Evolutionary conservation across 768 basidiomycete genomes (phyloP).

Genomic region (Phanerochaete carnosa): DNA sequence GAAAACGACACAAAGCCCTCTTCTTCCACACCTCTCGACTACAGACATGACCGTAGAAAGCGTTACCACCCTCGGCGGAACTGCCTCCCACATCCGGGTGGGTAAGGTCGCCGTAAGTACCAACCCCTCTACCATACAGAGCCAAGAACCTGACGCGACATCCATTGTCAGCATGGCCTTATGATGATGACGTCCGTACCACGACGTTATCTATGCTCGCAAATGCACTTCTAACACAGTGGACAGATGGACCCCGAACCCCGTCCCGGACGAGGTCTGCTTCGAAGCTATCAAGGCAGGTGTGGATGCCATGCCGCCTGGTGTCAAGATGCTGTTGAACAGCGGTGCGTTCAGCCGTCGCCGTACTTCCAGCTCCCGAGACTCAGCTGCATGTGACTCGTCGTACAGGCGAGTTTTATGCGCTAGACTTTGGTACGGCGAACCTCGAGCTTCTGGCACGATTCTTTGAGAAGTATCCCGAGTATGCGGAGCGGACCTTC

Average conservation of each 20-base stretch:
- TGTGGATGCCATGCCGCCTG: constrained; percentile 38
- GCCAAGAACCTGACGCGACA: neutral
- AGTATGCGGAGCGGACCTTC: constrained; percentile 42
- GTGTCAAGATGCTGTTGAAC: constrained; percentile 48
- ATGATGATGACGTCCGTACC: constrained; percentile 53
- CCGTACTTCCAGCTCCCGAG: constrained; percentile 41
- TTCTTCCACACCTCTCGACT: neutral
- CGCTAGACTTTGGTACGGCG: constrained; percentile 32
- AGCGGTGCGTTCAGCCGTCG: constrained; percentile 31
- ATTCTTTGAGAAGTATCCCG: constrained; percentile 47
- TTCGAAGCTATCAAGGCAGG: constrained; percentile 61
- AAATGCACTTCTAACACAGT: neutral
- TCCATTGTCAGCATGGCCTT: constrained; percentile 38
- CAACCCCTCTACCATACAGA: constrained; percentile 22
- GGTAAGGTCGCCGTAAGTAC: constrained; percentile 37
- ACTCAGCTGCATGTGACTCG: constrained; percentile 46
- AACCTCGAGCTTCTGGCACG: constrained; percentile 47
- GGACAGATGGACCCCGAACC: constrained; percentile 37
- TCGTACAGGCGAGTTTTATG: constrained; percentile 56
- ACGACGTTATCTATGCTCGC: neutral
- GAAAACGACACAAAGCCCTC: neutral
- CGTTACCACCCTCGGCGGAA: constrained; percentile 36
- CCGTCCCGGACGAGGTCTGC: constrained; percentile 52
- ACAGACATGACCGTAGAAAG: constrained; percentile 25
- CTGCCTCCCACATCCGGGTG: constrained; percentile 34